Base-by-base conservation (phyloP, 495 filamentous ascomycete species). In the Thermothielavioides terrestris region DNA sequence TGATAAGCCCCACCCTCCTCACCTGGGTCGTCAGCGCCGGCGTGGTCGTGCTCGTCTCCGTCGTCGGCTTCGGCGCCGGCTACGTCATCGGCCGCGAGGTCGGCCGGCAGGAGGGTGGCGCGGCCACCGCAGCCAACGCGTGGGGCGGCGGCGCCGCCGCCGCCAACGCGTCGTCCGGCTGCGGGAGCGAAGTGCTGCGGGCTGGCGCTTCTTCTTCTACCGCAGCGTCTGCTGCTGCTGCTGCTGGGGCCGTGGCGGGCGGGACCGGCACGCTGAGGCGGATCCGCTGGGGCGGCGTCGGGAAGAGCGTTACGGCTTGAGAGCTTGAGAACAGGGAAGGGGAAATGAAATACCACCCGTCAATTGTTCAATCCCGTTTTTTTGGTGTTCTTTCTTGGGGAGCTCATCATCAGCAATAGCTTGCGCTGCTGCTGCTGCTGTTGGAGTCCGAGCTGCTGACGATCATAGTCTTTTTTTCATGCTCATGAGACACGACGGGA, bases 21-120 rank as follows among this genome's bases (percentile, higher is more conserved):
- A 94, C 90, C 0, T 94, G 94, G 86, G 85, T 94, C 3, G 78
- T 96, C 31, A 86, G 83, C 34, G 92, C 92, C 0, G 91, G 92
- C 1, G 90, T 95, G 4, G 86, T 98, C 6, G 86, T 98, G 9
- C 70, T 97, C 2, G 83, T 97, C 34, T 87, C 84, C 2, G 92
- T 91, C 2, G 82, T 96, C 42, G 90, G 89, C 49, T 98, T 97
- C 59, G 86, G 88, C 0, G 92, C 92, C 0, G 92, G 92, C 0
- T 97, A 94, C 59, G 86, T 86, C 10, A 79, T 95, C 15, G 92
- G 92, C 10, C 75, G 79, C 21, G 89, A 95, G 59, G 85, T 88
- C 1, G 88, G 88, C 0, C 74, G 79, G 25, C 69, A 82, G 22
- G 88, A 92, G 60, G 61, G 63, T 14, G 57, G 58, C n/a, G 46